Evolutionary conservation across 371 early-diverging fungal genomes (phyloP).

Genomic region (Mucor racemosus): DNA sequence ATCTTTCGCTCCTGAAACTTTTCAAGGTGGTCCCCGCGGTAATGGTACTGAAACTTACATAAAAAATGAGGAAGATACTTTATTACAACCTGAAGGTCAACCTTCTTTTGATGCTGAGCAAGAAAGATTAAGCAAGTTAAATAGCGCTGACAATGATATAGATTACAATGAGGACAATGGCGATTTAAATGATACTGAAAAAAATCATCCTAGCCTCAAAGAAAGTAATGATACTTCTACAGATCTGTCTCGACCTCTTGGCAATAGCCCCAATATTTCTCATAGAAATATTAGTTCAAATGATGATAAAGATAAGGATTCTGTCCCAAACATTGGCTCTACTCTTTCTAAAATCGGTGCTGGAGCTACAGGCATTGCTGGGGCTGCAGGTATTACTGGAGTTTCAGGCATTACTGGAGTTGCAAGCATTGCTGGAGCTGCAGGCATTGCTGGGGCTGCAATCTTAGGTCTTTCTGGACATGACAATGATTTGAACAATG

Average conservation of each 20-base stretch:
- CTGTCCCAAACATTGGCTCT: background rate
- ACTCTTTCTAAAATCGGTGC: background rate
- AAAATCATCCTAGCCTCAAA: too few species aligned
- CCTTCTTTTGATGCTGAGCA: background rate
- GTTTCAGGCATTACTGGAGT: too few species aligned
- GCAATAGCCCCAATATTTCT: too few species aligned
- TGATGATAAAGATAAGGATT: background rate
- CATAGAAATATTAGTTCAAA: too few species aligned
- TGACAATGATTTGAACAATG: background rate
- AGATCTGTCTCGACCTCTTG: too few species aligned
- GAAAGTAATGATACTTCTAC: too few species aligned
- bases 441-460: too few species aligned
- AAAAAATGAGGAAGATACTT: background rate
- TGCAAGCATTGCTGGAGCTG: too few species aligned
- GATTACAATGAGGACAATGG: background rate
- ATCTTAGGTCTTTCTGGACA: background rate
- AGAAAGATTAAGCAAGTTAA: background rate
- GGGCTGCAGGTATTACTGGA: background rate
- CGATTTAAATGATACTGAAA: background rate
- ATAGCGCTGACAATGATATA: too few species aligned
- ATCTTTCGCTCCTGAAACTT: background rate
- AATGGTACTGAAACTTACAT: background rate
- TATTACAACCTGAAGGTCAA: background rate
- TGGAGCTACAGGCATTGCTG: background rate
- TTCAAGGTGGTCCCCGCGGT: background rate